Evolutionary conservation across 2,329 filamentous ascomycete genomes (phyloP), one percentile per base, ranked within the genome.

Genomic region (Colletotrichum sp.): DNA sequence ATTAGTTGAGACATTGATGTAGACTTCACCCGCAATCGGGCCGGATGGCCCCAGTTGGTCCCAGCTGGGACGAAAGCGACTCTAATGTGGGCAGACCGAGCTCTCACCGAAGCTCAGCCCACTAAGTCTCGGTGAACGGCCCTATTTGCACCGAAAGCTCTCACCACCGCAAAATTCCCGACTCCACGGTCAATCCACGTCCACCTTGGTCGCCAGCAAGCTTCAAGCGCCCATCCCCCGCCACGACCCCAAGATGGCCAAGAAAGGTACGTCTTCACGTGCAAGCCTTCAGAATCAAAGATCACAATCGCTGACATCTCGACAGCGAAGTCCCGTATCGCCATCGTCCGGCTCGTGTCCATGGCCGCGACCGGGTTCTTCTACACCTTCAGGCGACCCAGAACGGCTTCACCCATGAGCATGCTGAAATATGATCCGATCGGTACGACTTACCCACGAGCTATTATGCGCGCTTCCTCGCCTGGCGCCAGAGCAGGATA

Each of bases 291-390:
- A 12, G 13, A 6, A 19, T 49, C 1, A 19, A 34, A 34, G 4
- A 19, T 9, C 6, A 39, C 2, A 30, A 16, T 39, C 8, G 65
- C 77, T 75, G 30, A 78, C 49, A 19, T 5, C 27, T 19, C 16
- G 30, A 72, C 84, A 98, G 95, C 90, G 77, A 99, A 99, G 90
- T 95, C 96, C 83, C 95, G 98, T 85, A 94, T 96, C 80, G 93
- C 99, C 84, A 92, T 95, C 84, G 96, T 98, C 85, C 96, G 97
- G 84, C 94, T 99, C 80, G 90, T 99, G 85, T 98, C 96, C 78
- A 99, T 99, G 97, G 97, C 97, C 84, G 94, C 98, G 94, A 99
- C 97, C 30, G 97, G 97, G 82, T 99, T 96, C 91, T 99, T 96
- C 90, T 96, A 96, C 86, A 98, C 95, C 70, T 93, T 98, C 86